Percentiles rank a stretch among this genome's conserved stretches.
Evolutionary conservation across 2,329 filamentous ascomycete species (phyloP).

Genomic region (Talaromyces sp.): DNA sequence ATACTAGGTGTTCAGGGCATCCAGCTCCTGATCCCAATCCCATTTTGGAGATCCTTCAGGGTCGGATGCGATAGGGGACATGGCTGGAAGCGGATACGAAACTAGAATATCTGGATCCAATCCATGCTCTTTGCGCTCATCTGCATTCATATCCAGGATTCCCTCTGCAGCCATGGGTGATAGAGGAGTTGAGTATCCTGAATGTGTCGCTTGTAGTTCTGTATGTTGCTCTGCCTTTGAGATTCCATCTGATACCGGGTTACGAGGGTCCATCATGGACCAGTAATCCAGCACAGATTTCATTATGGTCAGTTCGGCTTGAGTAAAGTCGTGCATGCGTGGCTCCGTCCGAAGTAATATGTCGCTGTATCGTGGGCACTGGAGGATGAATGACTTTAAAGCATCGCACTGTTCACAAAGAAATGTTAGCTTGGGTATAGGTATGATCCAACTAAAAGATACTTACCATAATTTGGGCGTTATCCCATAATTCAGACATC

Average conservation of each 20-base stretch:
- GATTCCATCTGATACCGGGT: constrained; percentile 15
- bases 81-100: constrained; percentile 12
- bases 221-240: constrained; percentile 6
- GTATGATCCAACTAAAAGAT: background rate
- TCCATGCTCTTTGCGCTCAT: background rate
- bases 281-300: constrained; percentile 21
- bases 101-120: constrained; percentile 17
- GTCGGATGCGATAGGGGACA: constrained; percentile 17
- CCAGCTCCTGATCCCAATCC: constrained; percentile 20
- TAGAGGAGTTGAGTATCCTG: constrained; percentile 12
- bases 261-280: constrained; percentile 25
- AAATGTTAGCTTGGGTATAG: background rate
- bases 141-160: background rate
- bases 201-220: background rate
- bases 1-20: background rate
- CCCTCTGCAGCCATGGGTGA: background rate
- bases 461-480: constrained; percentile 24
- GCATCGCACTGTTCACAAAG: constrained; percentile 11
- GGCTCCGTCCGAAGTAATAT: constrained; percentile 17
- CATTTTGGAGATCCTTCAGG: constrained; percentile 10
- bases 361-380: constrained; percentile 20
- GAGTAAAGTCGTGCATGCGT: constrained; percentile 17
- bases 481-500: constrained; percentile 22
- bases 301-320: constrained; percentile 16
- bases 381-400: constrained; percentile 18